phyloP scores from a whole-genome alignment of 768 basidiomycete species.

The Suillus ampliporus region DNA sequence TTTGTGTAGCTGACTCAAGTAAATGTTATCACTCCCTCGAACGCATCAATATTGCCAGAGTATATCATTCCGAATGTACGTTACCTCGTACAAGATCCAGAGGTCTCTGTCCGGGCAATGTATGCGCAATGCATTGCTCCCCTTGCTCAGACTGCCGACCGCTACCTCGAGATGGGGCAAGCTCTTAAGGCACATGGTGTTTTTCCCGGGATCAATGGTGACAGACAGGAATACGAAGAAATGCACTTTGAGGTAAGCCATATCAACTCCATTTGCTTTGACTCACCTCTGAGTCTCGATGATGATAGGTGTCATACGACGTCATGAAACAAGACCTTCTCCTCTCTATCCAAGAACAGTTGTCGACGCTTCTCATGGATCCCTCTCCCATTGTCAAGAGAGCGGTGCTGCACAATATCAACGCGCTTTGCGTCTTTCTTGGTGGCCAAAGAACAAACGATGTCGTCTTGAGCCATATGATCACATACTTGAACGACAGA shows the following conservation, averaged over 20 bases:
- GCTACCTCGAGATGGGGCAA: slow-evolving; percentile 93
- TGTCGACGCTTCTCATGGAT: slow-evolving; percentile 87
- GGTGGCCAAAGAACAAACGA: slow-evolving; percentile 95
- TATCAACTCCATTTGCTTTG: background rate
- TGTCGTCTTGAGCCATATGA: slow-evolving; percentile 87
- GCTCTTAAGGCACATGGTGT: slow-evolving; percentile 85
- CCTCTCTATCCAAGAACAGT: slow-evolving; percentile 82
- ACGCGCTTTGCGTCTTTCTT: slow-evolving; percentile 90
- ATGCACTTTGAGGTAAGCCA: slow-evolving; percentile 76
- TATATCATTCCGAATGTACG: slow-evolving; percentile 93
- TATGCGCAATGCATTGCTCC: slow-evolving; percentile 87
- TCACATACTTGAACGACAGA: slow-evolving; percentile 85
- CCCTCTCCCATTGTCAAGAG: slow-evolving; percentile 89
- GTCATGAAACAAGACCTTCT: slow-evolving; percentile 86
- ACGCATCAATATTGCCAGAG: slow-evolving; percentile 84
- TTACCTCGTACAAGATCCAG: slow-evolving; percentile 81
- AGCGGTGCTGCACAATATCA: slow-evolving; percentile 85
- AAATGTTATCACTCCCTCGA: slow-evolving; percentile 68
- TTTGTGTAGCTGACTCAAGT: slow-evolving; percentile 58
- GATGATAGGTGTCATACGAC: slow-evolving; percentile 84
- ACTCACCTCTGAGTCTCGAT: background rate
- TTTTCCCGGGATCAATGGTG: slow-evolving; percentile 44
- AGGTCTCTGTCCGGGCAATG: slow-evolving; percentile 80
- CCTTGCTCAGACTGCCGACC: slow-evolving; percentile 84
- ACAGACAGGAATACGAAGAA: slow-evolving; percentile 75